Evolutionary conservation across 257 asterid species (phyloP).

Genomic region (Solanum microdontum): DNA sequence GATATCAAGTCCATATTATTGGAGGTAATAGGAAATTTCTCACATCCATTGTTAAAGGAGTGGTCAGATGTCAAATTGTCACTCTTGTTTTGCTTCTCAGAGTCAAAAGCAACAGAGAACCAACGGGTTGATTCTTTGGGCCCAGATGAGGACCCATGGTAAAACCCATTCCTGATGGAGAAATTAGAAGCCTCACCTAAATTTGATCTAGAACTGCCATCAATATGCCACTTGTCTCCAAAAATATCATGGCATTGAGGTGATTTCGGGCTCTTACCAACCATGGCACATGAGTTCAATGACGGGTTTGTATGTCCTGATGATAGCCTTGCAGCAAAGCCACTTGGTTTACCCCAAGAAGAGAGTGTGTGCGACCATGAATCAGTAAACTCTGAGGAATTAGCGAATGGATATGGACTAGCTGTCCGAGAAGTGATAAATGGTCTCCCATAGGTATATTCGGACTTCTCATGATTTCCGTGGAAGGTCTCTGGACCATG

Average conservation of each 20-base stretch:
- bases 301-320: constrained; percentile 28
- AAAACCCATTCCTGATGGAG: constrained; percentile 35
- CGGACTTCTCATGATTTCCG: constrained; percentile 23
- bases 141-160: constrained; percentile 55
- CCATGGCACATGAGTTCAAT: constrained; percentile 27
- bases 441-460: constrained; percentile 28
- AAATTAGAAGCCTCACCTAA: constrained; percentile 19
- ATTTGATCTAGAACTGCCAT: constrained; percentile 21
- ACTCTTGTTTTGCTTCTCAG: constrained; percentile 24
- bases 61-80: constrained; percentile 18
- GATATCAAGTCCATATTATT: constrained; percentile 23
- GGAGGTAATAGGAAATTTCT: constrained; percentile 19
- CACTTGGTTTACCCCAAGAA: constrained; percentile 52
- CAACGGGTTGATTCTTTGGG: constrained; percentile 24
- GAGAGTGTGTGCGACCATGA: constrained; percentile 44
- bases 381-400: constrained; percentile 26
- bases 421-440: constrained; percentile 30
- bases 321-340: constrained; percentile 35
- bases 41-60: constrained; percentile 20
- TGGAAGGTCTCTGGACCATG: constrained; percentile 20
- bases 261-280: constrained; percentile 10
- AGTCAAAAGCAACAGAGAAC: constrained; percentile 18
- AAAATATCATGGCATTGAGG: constrained; percentile 21
- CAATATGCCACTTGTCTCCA: constrained; percentile 48
- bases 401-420: constrained; percentile 26